Conservation (phyloP, 805 yeast genomes). For the Millerozyma miso region DNA sequence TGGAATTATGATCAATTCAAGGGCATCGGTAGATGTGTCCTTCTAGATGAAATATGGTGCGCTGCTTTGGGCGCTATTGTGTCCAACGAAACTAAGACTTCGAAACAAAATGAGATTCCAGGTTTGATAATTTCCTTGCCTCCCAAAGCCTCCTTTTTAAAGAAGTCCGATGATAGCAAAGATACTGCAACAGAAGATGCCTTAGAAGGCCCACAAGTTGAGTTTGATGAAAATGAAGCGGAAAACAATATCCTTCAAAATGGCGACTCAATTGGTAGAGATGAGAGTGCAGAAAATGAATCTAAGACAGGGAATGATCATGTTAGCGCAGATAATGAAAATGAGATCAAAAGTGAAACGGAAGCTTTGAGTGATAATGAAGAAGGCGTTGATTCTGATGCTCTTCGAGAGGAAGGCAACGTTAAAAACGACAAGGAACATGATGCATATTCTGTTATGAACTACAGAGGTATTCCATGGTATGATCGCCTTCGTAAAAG, state of each 20-base stretch:
- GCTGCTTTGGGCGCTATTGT: slow-evolving; percentile 56
- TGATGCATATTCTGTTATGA: slow-evolving; percentile 47
- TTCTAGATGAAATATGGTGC: slow-evolving; percentile 68
- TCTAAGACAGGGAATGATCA: slow-evolving; percentile 23
- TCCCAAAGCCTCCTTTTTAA: slow-evolving; percentile 19
- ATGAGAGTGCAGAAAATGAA: slow-evolving; percentile 13
- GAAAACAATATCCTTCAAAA: slow-evolving; percentile 7
- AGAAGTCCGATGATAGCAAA: slow-evolving; percentile 4
- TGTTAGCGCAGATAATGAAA: slow-evolving; percentile 20
- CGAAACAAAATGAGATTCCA: slow-evolving; percentile 22
- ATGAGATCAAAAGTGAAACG: slow-evolving; percentile 20
- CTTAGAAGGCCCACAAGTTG: slow-evolving; percentile 15
- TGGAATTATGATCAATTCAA: slow-evolving; percentile 40
- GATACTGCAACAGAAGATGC: background rate
- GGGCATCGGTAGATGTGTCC: slow-evolving; percentile 42
- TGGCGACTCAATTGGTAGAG: slow-evolving; percentile 10
- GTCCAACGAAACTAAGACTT: slow-evolving; percentile 27
- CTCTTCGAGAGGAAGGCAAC: slow-evolving; percentile 14
- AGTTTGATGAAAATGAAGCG: slow-evolving; percentile 17
- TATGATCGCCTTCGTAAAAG: slow-evolving; percentile 70
- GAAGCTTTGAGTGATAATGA: slow-evolving; percentile 21
- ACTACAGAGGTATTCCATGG: slow-evolving; percentile 67
- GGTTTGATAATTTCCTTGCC: slow-evolving; percentile 35
- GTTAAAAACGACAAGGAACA: slow-evolving; percentile 26
- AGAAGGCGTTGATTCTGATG: slow-evolving; percentile 15